These are phyloP conservation scores for Ganoderma lingzhi DNA, from an alignment of 1,284 basidiomycete genomes.

Conservation along the genomic window DNA sequence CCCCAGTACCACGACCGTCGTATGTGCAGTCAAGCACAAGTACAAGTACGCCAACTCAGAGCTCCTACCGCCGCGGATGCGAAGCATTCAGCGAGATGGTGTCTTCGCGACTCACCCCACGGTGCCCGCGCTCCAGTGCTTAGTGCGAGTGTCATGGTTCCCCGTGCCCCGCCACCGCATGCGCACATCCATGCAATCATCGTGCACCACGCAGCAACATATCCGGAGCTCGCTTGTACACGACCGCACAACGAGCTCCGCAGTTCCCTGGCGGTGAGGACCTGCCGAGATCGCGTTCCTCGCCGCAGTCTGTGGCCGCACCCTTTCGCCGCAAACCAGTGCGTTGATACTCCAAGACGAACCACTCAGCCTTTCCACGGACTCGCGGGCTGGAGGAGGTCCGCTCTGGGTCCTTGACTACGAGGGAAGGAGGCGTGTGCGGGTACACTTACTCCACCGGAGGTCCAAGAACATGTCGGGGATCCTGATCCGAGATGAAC, in stretches of 20 bases:
- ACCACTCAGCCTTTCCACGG: neutral
- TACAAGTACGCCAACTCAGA: neutral
- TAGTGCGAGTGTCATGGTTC: neutral
- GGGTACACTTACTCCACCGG: neutral
- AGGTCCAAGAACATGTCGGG: neutral
- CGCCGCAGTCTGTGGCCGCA: neutral
- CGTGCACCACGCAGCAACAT: neutral
- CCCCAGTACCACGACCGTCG: no score
- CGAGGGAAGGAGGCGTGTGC: neutral
- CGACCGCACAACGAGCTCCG: neutral
- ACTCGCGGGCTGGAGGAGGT: neutral
- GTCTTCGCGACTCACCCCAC: neutral
- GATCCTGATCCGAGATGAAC: neutral
- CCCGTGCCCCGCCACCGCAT: neutral
- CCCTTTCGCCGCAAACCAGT: conserved; percentile 3
- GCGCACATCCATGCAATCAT: neutral
- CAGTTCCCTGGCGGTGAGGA: neutral
- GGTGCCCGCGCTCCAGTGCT: neutral
- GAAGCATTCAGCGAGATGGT: neutral
- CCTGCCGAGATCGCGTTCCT: conserved; percentile 4
- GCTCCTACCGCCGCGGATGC: neutral
- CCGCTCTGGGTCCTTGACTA: neutral
- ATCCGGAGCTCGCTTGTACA: neutral
- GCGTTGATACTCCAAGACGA: neutral
- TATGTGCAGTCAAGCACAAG: no score